Conservation (phyloP, 1,284 basidiomycete genomes). For the Garcileccinum viscosum region DNA sequence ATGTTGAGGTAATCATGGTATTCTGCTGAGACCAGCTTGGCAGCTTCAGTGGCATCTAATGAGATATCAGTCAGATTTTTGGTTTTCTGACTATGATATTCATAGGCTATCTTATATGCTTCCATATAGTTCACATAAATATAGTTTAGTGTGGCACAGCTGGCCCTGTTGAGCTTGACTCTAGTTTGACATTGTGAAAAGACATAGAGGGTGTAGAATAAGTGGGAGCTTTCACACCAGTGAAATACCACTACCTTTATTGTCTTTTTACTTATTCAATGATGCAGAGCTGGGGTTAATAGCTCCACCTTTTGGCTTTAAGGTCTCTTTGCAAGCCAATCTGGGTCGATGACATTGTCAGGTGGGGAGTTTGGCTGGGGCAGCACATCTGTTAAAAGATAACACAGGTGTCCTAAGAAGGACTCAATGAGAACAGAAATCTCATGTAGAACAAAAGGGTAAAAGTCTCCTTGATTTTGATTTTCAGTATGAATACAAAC, state of each 20-base stretch:
- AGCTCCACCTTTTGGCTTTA: slow-evolving; percentile 62
- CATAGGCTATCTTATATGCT: no score
- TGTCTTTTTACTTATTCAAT: slow-evolving; percentile 70
- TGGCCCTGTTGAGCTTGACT: neutral
- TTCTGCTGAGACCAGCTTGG: no score
- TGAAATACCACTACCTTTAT: slow-evolving; percentile 74
- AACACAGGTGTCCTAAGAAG: slow-evolving; percentile 68
- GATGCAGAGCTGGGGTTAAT: slow-evolving; percentile 61
- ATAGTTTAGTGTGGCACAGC: no score
- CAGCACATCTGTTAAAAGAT: slow-evolving; percentile 71
- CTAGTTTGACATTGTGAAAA: neutral
- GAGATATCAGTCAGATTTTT: no score
- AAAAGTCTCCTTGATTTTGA: slow-evolving; percentile 69
- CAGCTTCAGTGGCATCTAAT: no score
- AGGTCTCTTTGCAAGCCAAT: slow-evolving; percentile 53
- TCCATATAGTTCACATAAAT: no score
- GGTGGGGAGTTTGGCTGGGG: slow-evolving; percentile 71
- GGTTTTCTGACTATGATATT: no score
- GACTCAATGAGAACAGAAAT: slow-evolving; percentile 55
- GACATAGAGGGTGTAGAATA: slow-evolving; percentile 58
- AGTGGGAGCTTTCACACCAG: slow-evolving; percentile 64
- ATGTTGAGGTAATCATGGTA: no score
- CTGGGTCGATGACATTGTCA: slow-evolving; percentile 66
- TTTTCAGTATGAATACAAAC: slow-evolving; percentile 60
- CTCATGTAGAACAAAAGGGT: slow-evolving; percentile 58